phyloP scores from a whole-genome alignment of 139 green algal species.

The Edaphochlamys debaryana region DNA sequence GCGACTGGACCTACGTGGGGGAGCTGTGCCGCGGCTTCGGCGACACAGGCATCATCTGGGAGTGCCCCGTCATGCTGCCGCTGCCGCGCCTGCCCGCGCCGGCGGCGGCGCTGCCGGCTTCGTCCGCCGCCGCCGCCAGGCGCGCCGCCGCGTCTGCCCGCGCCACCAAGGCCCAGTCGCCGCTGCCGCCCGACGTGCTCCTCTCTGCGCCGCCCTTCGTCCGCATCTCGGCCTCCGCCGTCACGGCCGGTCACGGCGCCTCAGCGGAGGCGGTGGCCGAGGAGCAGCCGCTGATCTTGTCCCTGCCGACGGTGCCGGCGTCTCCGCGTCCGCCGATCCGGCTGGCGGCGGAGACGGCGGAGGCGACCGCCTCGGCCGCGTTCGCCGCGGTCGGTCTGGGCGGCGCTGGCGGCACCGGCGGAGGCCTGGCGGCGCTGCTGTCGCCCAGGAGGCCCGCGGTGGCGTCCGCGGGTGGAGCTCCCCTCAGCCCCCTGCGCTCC shows the following conservation, averaged over 20 bases:
- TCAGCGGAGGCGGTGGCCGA: not conserved
- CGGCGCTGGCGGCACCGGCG: not conserved
- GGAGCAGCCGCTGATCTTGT: not conserved
- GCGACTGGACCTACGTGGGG: constrained; percentile 33
- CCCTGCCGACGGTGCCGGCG: not conserved
- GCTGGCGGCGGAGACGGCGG: no score
- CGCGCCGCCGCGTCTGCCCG: not conserved
- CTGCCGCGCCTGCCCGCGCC: constrained; percentile 11
- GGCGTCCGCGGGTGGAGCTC: not conserved
- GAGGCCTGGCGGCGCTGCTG: constrained; percentile 2
- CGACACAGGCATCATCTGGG: constrained; percentile 56
- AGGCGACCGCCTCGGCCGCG: not conserved
- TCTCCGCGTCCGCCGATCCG: constrained; percentile 3
- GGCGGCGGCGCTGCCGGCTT: not conserved
- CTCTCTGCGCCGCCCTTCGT: no score
- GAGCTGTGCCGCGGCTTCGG: constrained; percentile 45
- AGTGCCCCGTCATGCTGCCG: constrained; percentile 57
- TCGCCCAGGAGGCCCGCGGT: not conserved
- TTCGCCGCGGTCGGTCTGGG: not conserved
- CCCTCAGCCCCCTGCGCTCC: constrained; percentile 8
- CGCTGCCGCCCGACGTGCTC: no score
- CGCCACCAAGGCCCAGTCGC: not conserved
- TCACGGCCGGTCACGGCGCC: no score
- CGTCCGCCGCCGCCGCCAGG: no score
- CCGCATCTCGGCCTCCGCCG: no score